Evolutionary conservation across 345 rosid species (phyloP).

Genomic region (Psidium friedrichsthalianum): DNA sequence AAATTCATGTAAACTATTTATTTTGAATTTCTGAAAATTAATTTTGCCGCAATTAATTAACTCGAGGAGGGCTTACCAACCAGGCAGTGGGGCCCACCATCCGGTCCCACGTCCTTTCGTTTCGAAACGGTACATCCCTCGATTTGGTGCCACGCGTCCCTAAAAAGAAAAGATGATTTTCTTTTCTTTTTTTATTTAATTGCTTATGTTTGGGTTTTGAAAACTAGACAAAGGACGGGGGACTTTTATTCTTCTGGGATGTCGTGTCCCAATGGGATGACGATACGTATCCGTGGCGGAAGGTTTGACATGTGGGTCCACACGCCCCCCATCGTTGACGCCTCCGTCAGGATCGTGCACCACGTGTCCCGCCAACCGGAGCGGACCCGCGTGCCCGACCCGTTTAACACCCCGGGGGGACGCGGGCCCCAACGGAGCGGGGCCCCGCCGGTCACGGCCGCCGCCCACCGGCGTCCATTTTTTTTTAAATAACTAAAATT

Average conservation of each 20-base stretch:
- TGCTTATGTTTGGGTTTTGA: background rate
- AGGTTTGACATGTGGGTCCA: background rate
- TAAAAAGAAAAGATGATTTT: too few species aligned
- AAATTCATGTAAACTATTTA: background rate
- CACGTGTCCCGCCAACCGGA: background rate
- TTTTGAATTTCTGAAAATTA: background rate
- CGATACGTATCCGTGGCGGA: background rate
- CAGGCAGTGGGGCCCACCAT: background rate
- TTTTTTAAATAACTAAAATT: too few species aligned
- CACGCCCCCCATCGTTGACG: too few species aligned
- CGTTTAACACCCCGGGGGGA: background rate
- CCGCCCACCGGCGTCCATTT: too few species aligned
- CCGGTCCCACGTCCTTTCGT: background rate
- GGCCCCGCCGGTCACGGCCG: too few species aligned
- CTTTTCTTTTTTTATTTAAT: background rate
- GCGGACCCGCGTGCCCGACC: background rate
- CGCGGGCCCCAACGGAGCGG: too few species aligned
- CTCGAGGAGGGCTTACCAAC: background rate
- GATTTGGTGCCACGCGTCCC: too few species aligned
- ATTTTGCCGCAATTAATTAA: background rate
- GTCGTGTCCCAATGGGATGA: background rate
- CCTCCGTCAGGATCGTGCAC: background rate
- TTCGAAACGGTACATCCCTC: background rate
- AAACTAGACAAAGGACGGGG: background rate
- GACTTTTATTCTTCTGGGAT: background rate